These are phyloP conservation scores for Salvia splendens DNA, from an alignment of 257 asterid genomes.

Conservation along the genomic window DNA sequence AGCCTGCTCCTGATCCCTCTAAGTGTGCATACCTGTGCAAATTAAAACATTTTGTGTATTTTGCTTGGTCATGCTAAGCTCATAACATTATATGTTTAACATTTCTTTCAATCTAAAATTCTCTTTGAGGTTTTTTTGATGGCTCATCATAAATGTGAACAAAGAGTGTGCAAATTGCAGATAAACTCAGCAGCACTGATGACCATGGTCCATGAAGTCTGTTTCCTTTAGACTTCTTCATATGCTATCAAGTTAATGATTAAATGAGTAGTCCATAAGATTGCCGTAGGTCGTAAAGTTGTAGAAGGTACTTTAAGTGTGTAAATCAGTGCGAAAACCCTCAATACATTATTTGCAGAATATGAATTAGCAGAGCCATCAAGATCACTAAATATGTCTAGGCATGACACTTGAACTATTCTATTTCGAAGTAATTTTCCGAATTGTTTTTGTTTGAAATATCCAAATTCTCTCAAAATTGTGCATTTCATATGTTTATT, in stretches of 20 bases:
- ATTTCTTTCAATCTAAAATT: conserved; percentile 14
- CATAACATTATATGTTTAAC: neutral
- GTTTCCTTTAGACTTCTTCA: neutral
- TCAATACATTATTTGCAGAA: neutral
- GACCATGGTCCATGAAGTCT: neutral
- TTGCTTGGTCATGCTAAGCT: conserved; percentile 22
- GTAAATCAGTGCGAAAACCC: neutral
- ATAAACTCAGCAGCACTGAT: conserved; percentile 18
- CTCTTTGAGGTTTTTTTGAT: neutral
- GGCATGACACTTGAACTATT: neutral
- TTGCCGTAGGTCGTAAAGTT: neutral
- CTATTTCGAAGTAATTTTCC: conserved; percentile 9
- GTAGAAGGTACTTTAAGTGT: neutral
- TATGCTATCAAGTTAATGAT: conserved; percentile 4
- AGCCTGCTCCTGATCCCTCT: conserved; percentile 2
- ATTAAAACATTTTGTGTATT: neutral
- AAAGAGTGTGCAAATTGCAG: neutral
- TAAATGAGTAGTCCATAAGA: neutral
- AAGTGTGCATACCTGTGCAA: conserved; percentile 6
- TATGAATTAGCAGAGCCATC: neutral
- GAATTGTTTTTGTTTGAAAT: neutral
- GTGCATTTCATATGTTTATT: conserved; percentile 25
- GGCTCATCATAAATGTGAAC: conserved; percentile 10
- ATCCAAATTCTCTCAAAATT: conserved; percentile 11
- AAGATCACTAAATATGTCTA: conserved; percentile 8